Evolutionary conservation across 2,329 filamentous ascomycete genomes (phyloP), one percentile per base, ranked within the genome.

Genomic region (Fusarium sp.): DNA sequence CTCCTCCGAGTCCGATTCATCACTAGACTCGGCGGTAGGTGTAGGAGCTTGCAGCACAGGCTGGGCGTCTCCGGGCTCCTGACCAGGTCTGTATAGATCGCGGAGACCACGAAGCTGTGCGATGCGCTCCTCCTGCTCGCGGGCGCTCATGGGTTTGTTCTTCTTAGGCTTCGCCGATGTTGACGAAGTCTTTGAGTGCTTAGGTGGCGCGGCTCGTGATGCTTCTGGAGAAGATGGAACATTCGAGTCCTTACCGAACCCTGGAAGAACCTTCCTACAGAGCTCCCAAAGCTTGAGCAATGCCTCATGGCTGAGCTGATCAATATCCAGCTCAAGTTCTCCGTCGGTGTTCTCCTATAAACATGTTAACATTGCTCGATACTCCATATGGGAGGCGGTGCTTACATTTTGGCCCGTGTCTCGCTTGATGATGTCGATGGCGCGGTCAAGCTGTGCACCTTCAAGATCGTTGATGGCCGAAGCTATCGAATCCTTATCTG

Each of bases 401-500:
- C 85, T 88, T 87, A 83, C 96, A 85, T 85, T 91, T 85, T 82
- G 93, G 83, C 84, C 93, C 81, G 83, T 97, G 72, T 97, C 95
- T 71, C 89, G 89, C 79, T 97, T 94, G 77, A 99, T 98, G 68
- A 98, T 95, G 64, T 92, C 89, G 32, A 98, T 93, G 1, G 95
- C 94, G 72, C 90, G 89, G 52, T 91, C 88, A 76, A 97, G 91
- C 72, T 93, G 90, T n/a, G 86, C 85, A 52, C 92, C 91, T 20
- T 94, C 90, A 61, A 98, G 89, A 68, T 91, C 90, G 74, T 91
- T 92, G 70, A 97, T 96, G 16, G 92, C 92, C 63, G 91, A 91
- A 3, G 94, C 95, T 62, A 99, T 97, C 71, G 95, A 89, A 62
- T 96, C 93, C 84, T 98, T 98, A 81, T 99, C 94, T 6, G 91